phyloP scores from a whole-genome alignment of 768 basidiomycete species.

The Gyrodon lividus region DNA sequence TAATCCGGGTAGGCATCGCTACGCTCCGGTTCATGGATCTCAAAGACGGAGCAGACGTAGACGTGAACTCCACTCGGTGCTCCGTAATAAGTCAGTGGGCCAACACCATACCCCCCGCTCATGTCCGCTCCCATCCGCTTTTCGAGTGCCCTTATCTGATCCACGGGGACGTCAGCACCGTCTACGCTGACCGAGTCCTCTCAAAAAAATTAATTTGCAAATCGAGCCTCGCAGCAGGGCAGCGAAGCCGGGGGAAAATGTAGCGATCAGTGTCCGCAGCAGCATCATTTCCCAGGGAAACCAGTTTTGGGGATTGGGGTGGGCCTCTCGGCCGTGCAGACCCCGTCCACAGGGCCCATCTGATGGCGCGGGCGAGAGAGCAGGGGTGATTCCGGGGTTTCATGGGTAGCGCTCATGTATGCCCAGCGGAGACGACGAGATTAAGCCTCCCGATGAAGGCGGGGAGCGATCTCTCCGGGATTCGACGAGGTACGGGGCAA shows the following conservation, averaged over 20 bases:
- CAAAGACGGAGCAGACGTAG: conserved; percentile 43
- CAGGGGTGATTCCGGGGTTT: conserved; percentile 14
- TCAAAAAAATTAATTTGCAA: conserved; percentile 37
- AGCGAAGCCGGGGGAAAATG: conserved; percentile 52
- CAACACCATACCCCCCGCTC: conserved; percentile 24
- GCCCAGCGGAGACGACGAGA: conserved; percentile 19
- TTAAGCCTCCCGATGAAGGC: conserved; percentile 17
- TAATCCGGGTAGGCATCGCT: conserved; percentile 38
- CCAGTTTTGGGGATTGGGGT: no score
- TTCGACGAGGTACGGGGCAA: conserved; percentile 60
- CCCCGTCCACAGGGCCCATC: conserved; percentile 27
- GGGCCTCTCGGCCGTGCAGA: conserved; percentile 23
- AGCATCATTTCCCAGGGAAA: no score
- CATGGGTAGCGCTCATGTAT: conserved; percentile 11
- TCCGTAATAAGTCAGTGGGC: conserved; percentile 28
- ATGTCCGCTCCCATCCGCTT: conserved; percentile 32
- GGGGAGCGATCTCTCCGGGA: conserved; percentile 33
- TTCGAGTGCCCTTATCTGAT: conserved; percentile 32
- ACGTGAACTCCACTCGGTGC: conserved; percentile 36
- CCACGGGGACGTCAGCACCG: conserved; percentile 34
- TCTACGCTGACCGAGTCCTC: conserved; percentile 32
- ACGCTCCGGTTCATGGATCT: conserved; percentile 54
- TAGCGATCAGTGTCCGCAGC: conserved; percentile 48
- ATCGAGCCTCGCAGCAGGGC: conserved; percentile 33
- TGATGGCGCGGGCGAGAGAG: conserved; percentile 3